phyloP scores from a whole-genome alignment of 1,284 basidiomycete species.

The Polyporus tsugae region DNA sequence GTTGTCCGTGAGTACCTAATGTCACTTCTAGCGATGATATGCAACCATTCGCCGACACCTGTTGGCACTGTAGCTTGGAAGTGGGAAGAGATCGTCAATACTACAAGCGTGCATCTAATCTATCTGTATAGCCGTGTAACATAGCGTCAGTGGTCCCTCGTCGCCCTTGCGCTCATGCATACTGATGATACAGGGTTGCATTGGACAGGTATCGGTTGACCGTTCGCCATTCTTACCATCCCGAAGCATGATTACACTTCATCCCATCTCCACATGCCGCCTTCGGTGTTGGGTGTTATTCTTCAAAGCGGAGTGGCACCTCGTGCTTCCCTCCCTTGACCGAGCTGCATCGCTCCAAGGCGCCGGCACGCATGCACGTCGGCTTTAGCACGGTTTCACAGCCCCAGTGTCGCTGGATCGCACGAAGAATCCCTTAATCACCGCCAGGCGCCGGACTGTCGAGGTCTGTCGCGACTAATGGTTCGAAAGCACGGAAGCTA shows the following conservation, averaged over 20 bases:
- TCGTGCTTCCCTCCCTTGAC: not conserved
- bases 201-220: not conserved
- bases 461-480: not conserved
- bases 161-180: not conserved
- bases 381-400: not conserved
- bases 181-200: not conserved
- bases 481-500: not conserved
- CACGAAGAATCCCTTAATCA: not conserved
- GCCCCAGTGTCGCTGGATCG: not conserved
- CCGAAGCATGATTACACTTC: not conserved
- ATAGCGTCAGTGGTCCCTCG: not conserved
- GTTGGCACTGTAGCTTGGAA: not conserved
- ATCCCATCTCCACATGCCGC: not conserved
- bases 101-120: not conserved
- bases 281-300: not conserved
- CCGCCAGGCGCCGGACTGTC: constrained; percentile 3
- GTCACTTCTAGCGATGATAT: not conserved
- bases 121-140: not conserved
- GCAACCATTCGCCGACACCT: not conserved
- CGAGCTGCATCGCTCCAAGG: not conserved
- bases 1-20: not conserved
- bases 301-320: not conserved
- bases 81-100: not conserved
- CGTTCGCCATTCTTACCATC: not conserved
- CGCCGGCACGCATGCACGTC: not conserved